Percentiles rank a stretch among this genome's conserved stretches.
phyloP scores from a whole-genome alignment of 495 filamentous ascomycete species.

The Mytilinidion resinicola region DNA sequence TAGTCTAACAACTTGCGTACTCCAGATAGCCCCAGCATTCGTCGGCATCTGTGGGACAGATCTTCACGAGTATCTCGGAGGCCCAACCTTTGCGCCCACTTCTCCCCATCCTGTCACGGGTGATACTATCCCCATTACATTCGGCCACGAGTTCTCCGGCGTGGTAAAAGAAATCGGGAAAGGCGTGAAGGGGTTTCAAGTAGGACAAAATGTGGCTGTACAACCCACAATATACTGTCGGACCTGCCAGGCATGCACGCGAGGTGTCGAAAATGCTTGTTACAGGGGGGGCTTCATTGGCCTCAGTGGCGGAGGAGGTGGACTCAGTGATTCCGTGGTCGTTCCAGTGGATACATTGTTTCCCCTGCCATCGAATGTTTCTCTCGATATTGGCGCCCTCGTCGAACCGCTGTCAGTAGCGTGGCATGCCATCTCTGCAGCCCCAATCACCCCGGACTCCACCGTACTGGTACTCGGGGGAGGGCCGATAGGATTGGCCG shows the following conservation, averaged over 20 bases:
- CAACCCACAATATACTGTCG: conserved; percentile 23
- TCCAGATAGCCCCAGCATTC: conserved; percentile 21
- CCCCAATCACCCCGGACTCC: conserved; percentile 3
- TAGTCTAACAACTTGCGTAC: not conserved
- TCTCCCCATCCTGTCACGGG: conserved; percentile 23
- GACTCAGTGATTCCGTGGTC: conserved; percentile 23
- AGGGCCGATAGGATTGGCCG: conserved; percentile 30
- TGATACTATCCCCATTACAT: conserved; percentile 17
- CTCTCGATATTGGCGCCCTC: conserved; percentile 22
- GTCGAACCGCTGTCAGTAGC: conserved; percentile 29
- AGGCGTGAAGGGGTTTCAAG: conserved; percentile 12
- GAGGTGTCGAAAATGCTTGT: conserved; percentile 14
- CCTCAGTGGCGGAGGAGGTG: conserved; percentile 24
- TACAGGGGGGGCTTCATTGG: conserved; percentile 28
- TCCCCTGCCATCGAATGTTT: conserved; percentile 15
- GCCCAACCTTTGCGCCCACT: not conserved
- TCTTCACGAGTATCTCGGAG: conserved; percentile 31
- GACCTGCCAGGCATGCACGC: conserved; percentile 13
- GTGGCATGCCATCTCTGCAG: conserved; percentile 23
- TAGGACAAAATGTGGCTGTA: conserved; percentile 24
- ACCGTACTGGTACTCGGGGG: conserved; percentile 26
- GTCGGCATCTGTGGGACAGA: conserved; percentile 31
- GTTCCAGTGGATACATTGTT: conserved; percentile 19
- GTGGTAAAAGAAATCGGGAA: not conserved
- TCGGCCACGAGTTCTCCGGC: conserved; percentile 33